Evolutionary conservation across 768 basidiomycete genomes (phyloP).

Genomic region (Lyophyllum shimeji): DNA sequence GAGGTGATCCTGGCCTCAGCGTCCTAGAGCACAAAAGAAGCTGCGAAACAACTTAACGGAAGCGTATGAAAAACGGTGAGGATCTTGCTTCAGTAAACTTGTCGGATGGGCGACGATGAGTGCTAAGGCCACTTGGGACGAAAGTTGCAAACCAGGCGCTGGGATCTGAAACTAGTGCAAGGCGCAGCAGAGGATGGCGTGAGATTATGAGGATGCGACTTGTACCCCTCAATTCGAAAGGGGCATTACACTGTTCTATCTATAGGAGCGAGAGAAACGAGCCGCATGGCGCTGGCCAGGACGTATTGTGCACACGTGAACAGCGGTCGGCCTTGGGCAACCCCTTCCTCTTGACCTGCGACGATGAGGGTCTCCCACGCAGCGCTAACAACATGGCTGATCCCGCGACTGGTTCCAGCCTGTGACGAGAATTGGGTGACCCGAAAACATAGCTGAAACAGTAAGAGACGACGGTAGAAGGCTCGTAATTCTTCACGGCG

Average conservation of each 20-base stretch:
- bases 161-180: too few species aligned
- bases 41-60: too few species aligned
- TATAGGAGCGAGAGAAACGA: constrained; percentile 9
- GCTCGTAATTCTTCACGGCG: constrained; percentile 7
- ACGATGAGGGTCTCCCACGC: constrained; percentile 4
- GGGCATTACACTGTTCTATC: constrained; percentile 10
- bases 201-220: too few species aligned
- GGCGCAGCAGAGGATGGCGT: too few species aligned
- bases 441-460: not conserved
- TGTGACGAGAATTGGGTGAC: not conserved
- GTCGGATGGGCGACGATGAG: too few species aligned
- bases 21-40: too few species aligned
- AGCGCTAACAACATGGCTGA: constrained; percentile 3
- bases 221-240: not conserved
- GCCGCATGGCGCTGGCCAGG: constrained; percentile 4
- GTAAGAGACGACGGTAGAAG: constrained; percentile 3
- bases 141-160: too few species aligned
- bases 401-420: not conserved
- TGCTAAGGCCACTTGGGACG: too few species aligned
- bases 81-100: too few species aligned
- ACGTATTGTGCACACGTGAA: constrained; percentile 8
- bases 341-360: constrained; percentile 8
- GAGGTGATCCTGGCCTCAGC: too few species aligned
- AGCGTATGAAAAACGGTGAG: too few species aligned
- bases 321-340: constrained; percentile 6